phyloP scores from a whole-genome alignment of 176 grass and related monocot genomes.

The Pontederia crassipes region DNA sequence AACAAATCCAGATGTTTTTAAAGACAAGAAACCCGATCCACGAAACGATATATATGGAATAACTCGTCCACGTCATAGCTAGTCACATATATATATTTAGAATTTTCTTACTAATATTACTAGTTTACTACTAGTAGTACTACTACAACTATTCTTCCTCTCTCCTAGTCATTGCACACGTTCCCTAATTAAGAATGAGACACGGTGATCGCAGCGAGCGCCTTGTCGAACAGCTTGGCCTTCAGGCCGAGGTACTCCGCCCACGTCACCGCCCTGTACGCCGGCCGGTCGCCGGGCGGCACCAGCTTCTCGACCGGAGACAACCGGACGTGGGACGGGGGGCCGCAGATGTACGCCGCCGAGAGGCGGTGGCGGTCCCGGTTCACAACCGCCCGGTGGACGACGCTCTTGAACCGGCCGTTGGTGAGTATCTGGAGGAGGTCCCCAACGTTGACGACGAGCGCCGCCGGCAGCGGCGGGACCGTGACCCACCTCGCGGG shows the following conservation, averaged over 20 bases:
- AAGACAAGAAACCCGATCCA: too few relatives aligned
- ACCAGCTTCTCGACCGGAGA: slow-evolving; percentile 45
- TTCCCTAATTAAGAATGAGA: too few relatives aligned
- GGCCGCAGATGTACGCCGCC: slow-evolving; percentile 70
- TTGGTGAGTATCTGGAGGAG: slow-evolving; percentile 87
- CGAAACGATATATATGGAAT: too few relatives aligned
- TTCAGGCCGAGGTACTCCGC: slow-evolving; percentile 64
- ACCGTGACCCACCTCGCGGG: background rate
- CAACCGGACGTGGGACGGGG: slow-evolving; percentile 38
- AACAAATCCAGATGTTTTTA: too few relatives aligned
- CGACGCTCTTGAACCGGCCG: slow-evolving; percentile 77
- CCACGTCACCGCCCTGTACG: slow-evolving; percentile 77
- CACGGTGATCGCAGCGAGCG: slow-evolving; percentile 7
- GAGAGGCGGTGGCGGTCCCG: slow-evolving; percentile 50
- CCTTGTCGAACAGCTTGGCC: slow-evolving; percentile 66
- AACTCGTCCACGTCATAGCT: too few relatives aligned
- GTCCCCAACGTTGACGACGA: slow-evolving; percentile 78
- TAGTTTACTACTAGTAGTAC: too few relatives aligned
- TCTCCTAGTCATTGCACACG: too few relatives aligned
- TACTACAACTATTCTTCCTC: too few relatives aligned
- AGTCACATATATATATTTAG: too few relatives aligned
- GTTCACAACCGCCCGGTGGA: slow-evolving; percentile 90
- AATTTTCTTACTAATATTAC: too few relatives aligned
- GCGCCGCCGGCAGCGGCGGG: slow-evolving; percentile 37
- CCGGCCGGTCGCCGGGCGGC: slow-evolving; percentile 17